Base-by-base conservation (phyloP, 192 early-diverging fungal genomes). In the Rhizophlyctis rosea region DNA sequence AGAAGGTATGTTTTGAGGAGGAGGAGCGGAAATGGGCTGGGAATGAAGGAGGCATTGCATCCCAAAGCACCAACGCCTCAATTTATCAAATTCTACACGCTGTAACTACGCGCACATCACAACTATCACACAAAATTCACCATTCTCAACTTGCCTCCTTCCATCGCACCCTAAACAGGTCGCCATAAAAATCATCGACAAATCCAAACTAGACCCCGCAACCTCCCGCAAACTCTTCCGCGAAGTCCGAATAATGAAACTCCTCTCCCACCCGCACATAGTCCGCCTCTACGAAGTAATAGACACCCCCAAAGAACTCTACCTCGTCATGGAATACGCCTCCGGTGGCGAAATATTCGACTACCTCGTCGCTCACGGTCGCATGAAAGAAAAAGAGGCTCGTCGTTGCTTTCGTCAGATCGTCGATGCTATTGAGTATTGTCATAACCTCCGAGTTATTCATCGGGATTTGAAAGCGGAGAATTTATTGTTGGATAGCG, bases 321-420 rank as follows among this genome's bases (percentile, higher is more conserved):
- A 79, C 56, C 67, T 85, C 18, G 71, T 85, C 57, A 80, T 85
- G 81, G 83, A 85, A 50, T 85, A 84, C 62, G 81, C 75, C 2
- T 49, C 78, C 16, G 81, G 83, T 47, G 83, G 83, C 30, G 83
- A 85, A 65, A 76, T 85, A 47, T 84, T 83, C 65, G 83, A 85
- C 68, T 85, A 85, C 70, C 67, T 85, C 25, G 83, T 85, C 25
- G 83, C 83, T 0, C 83, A 85, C 67, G 83, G 83, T 1, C 30
- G 79, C 16, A 84, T 85, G 83, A 85, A 85, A 60, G 83, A 85
- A 66, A 85, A 85, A 56, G 83, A 85, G 35, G 83, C 83, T 4
- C 73, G 83, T 4, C 54, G 75, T 34, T 69, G 70, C 47, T 84
- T 84, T 50, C 64, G 79, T 13, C 81, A 85, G 60, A 85, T 85